These are phyloP conservation scores for Mucor indicus DNA, from an alignment of 371 early-diverging fungal genomes.

Conservation along the genomic window DNA sequence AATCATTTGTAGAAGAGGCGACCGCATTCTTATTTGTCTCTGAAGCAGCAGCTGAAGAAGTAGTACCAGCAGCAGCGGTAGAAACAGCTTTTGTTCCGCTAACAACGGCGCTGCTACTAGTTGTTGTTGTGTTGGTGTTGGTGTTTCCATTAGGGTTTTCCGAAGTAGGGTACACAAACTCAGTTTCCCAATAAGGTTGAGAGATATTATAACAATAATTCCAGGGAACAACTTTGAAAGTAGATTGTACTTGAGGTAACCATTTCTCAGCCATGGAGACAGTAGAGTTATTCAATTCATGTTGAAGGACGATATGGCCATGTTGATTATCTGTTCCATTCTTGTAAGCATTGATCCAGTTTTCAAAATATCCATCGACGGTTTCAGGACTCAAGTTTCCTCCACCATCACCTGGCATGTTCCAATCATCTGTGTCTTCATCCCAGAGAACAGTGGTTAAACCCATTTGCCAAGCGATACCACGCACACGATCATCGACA, in stretches of 20 bases:
- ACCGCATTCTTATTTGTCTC: too few relatives aligned
- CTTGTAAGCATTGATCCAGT: constrained; percentile 34
- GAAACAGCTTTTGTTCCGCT: background rate
- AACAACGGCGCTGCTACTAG: background rate
- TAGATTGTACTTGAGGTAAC: constrained; percentile 41
- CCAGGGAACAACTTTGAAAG: constrained; percentile 46
- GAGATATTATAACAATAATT: constrained; percentile 47
- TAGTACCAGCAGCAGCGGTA: background rate
- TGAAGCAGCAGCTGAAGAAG: background rate
- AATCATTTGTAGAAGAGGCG: too few relatives aligned
- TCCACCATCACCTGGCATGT: constrained; percentile 36
- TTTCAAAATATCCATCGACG: constrained; percentile 40
- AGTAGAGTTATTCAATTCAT: constrained; percentile 46
- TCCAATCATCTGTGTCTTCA: constrained; percentile 38
- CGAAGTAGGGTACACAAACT: constrained; percentile 31
- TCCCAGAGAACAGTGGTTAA: constrained; percentile 41
- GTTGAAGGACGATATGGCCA: constrained; percentile 51
- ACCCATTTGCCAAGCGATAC: constrained; percentile 53
- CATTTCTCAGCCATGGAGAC: constrained; percentile 43
- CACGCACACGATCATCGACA: constrained; percentile 53
- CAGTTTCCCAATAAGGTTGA: constrained; percentile 50
- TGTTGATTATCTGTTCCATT: constrained; percentile 31
- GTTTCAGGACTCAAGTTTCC: constrained; percentile 30
- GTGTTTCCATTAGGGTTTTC: background rate
- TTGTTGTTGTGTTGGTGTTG: background rate